Base-by-base conservation (phyloP, 352 stramenopile species). In the Plasmopara muralis region DNA sequence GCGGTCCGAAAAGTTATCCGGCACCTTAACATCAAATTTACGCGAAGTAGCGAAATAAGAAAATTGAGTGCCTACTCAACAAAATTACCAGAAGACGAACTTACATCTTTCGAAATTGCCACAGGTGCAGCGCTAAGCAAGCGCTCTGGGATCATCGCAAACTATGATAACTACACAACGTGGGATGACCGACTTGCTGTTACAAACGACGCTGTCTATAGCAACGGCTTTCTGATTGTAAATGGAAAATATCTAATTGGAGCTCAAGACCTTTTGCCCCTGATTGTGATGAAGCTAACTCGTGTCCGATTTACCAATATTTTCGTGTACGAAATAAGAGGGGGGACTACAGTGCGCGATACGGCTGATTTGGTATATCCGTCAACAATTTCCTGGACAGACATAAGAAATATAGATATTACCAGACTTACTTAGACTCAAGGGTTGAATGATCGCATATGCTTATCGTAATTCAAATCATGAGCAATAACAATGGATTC, bases 251-350 rank as follows among this genome's bases (percentile, higher is more conserved):
- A 62, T 38, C 38, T 77, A 6, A 60, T 74, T 15, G 53, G 52
- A 6, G 59, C 59, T 7, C 45, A 59, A 45, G 68, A 77, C 16
- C 37, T 74, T 25, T 42, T 66, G 29, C 31, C 57, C 10, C 31
- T 74, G 8, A 30, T 71, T n/a, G 2, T 72, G 33, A 74, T 77
- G 54, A 77, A 77, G 52, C 5, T 72, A 9, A 62, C 52, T 5
- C 46, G 34, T 1, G 25, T 73, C 5, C 66, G 66, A 28, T 70
- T 74, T 44, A 57, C 47, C 13, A 74, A 64, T 35, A 60, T 74
- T 30, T 74, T 66, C 33, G 46, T 65, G 0, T 71, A 66, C 42
- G 54, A 65, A 9, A 43, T 74, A 25, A 25, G 3, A 25, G 20
- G 20, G 20, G 20, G 20, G 20, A 25, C 20, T 25, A 25, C 20